Conservation (phyloP, 495 filamentous ascomycete species). For the Chaetomium cochliodes region DNA sequence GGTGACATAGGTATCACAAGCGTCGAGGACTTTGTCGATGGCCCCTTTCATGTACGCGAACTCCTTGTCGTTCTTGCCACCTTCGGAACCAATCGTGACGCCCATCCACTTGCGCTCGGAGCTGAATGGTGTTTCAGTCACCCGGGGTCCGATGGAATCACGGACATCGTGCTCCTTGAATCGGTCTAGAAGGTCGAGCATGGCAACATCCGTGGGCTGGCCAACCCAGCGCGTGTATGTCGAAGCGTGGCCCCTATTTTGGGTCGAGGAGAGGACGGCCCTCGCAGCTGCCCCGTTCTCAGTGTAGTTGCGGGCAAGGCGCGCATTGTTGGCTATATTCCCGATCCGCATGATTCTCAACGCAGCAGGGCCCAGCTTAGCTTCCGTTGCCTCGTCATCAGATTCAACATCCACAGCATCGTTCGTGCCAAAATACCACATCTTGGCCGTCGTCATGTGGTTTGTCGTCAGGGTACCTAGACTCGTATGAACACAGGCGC, state of each 20-base stretch:
- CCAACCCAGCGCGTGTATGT: conserved; percentile 89
- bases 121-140: conserved; percentile 87
- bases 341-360: conserved; percentile 80
- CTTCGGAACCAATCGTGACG: conserved; percentile 69
- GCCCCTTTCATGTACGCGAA: conserved; percentile 94
- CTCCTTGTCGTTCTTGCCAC: conserved; percentile 56
- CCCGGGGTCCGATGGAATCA: conserved; percentile 73
- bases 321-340: conserved; percentile 94
- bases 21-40: conserved; percentile 78
- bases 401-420: conserved; percentile 71
- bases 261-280: conserved; percentile 74
- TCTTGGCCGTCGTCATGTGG: conserved; percentile 96
- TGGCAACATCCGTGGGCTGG: conserved; percentile 93
- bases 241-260: conserved; percentile 56
- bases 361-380: conserved; percentile 67
- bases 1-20: conserved; percentile 88
- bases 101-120: conserved; percentile 99
- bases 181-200: conserved; percentile 85
- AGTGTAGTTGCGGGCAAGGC: conserved; percentile 59
- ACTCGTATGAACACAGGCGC: neutral
- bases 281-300: conserved; percentile 67
- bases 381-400: conserved; percentile 59
- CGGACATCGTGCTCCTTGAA: conserved; percentile 89
- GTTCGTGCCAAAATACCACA: conserved; percentile 83
- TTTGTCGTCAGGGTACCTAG: conserved; percentile 89